Evolutionary conservation across 768 basidiomycete genomes (phyloP).

Genomic region (Agrocybe chaxingu): DNA sequence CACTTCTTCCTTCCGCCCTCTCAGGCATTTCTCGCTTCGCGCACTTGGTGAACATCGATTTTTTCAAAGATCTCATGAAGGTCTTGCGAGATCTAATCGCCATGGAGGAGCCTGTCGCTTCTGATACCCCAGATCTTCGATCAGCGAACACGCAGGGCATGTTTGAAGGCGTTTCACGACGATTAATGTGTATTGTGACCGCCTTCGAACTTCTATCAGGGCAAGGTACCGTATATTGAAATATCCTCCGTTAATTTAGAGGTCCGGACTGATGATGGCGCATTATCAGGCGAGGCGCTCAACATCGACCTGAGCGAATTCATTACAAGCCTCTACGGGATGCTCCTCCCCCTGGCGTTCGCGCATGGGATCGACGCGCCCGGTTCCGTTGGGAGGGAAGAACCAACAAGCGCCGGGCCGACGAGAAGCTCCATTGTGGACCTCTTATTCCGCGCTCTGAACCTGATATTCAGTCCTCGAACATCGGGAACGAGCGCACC

Average conservation of each 20-base stretch:
- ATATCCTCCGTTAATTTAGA: constrained; percentile 1
- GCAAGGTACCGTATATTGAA: constrained; percentile 60
- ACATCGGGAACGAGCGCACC: constrained; percentile 52
- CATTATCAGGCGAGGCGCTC: constrained; percentile 81
- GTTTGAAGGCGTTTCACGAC: constrained; percentile 45
- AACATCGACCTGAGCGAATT: constrained; percentile 95
- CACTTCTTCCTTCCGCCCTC: constrained; percentile 81
- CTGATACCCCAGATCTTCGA: constrained; percentile 13
- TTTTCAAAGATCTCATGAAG: constrained; percentile 92
- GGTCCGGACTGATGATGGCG: no score
- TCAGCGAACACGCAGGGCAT: constrained; percentile 10
- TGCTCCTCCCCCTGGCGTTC: constrained; percentile 74
- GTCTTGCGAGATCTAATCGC: constrained; percentile 78
- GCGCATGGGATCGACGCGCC: constrained; percentile 56
- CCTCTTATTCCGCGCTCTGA: constrained; percentile 84
- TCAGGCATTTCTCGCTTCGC: constrained; percentile 92
- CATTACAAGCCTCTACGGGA: constrained; percentile 75
- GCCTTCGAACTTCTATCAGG: constrained; percentile 97
- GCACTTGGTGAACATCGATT: constrained; percentile 96
- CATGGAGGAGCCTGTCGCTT: constrained; percentile 40
- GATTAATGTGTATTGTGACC: constrained; percentile 85
- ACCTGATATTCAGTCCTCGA: constrained; percentile 77
- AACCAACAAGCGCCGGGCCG: constrained; percentile 13
- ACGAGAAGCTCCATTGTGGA: constrained; percentile 42
- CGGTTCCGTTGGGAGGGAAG: constrained; percentile 4